Conservation (phyloP, 2,329 filamentous ascomycete species). For the Arthrobotrys pseudoclavata region DNA sequence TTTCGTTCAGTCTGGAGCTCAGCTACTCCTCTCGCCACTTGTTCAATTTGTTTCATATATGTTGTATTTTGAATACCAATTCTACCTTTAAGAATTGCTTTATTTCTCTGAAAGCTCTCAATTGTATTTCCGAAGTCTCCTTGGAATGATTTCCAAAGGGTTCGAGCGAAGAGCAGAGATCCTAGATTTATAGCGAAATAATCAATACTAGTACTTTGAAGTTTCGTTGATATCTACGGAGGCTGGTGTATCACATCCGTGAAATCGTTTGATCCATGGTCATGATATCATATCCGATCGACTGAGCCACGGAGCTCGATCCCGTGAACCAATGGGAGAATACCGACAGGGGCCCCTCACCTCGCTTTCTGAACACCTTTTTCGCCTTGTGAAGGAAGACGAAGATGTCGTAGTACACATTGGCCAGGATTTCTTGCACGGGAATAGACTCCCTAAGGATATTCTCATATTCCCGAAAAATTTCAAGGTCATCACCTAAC, state of each 20-base stretch:
- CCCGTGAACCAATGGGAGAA: background rate
- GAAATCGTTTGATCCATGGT: background rate
- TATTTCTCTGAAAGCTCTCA: conserved; percentile 21
- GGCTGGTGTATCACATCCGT: background rate
- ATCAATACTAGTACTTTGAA: background rate
- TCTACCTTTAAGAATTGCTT: conserved; percentile 2
- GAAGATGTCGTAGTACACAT: conserved; percentile 35
- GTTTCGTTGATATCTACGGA: background rate
- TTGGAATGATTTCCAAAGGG: conserved; percentile 40
- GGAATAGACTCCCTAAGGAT: conserved; percentile 2
- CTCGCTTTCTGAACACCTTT: conserved; percentile 10
- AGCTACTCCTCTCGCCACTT: background rate
- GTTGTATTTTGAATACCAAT: conserved; percentile 4
- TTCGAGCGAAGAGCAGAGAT: conserved; percentile 14
- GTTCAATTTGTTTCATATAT: background rate
- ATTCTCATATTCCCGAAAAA: conserved; percentile 27
- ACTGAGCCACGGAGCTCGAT: background rate
- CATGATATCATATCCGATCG: background rate
- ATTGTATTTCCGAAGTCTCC: conserved; percentile 37
- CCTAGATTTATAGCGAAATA: conserved; percentile 19
- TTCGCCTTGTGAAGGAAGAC: conserved; percentile 35
- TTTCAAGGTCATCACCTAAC: conserved; percentile 21
- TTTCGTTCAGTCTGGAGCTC: background rate
- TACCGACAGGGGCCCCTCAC: background rate
- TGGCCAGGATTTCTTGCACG: conserved; percentile 2